A percentile compares a stretch with the other conserved stretches of the same genome.
Evolutionary conservation across 2,329 filamentous ascomycete species (phyloP).

Genomic region (Penicillium crustosum): DNA sequence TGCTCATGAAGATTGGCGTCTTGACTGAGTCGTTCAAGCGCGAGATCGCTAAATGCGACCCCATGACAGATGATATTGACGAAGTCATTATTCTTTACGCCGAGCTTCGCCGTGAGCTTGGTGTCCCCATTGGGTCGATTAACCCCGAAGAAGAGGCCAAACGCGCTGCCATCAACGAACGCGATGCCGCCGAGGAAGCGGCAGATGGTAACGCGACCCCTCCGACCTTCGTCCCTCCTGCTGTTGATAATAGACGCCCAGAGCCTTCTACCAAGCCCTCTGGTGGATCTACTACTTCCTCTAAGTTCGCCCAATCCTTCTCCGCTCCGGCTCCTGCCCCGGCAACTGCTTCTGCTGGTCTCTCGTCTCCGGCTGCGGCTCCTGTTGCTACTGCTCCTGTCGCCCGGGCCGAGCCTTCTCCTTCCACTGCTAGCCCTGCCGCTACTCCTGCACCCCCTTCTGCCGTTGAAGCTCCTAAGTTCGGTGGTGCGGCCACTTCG

Average conservation of each 20-base stretch:
- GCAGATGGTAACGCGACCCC: neutral
- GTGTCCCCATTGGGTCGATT: slow-evolving; percentile 31
- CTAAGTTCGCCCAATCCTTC: slow-evolving; percentile 24
- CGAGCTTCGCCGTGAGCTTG: slow-evolving; percentile 39
- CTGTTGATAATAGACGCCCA: neutral
- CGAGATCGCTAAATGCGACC: slow-evolving; percentile 33
- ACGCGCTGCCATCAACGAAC: neutral
- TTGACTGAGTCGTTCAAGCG: slow-evolving; percentile 40
- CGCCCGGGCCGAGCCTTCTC: neutral
- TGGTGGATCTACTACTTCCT: slow-evolving; percentile 15
- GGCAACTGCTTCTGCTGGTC: neutral
- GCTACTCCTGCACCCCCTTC: neutral
- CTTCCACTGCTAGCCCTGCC: neutral
- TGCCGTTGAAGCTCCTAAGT: slow-evolving; percentile 1
- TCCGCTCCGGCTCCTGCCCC: slow-evolving; percentile 13
- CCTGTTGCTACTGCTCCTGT: neutral
- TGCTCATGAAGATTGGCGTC: slow-evolving; percentile 32
- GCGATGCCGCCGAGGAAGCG: neutral
- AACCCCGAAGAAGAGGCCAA: neutral
- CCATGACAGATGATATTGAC: slow-evolving; percentile 37
- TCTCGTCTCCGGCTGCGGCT: slow-evolving; percentile 10
- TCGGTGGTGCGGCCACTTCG: neutral
- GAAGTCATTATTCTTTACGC: slow-evolving; percentile 40
- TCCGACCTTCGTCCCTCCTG: neutral
- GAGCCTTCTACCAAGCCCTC: slow-evolving; percentile 9